Evolutionary conservation across 805 yeast genomes (phyloP).

Genomic region (fission yeast (Schizosaccharomyces pombe)): DNA sequence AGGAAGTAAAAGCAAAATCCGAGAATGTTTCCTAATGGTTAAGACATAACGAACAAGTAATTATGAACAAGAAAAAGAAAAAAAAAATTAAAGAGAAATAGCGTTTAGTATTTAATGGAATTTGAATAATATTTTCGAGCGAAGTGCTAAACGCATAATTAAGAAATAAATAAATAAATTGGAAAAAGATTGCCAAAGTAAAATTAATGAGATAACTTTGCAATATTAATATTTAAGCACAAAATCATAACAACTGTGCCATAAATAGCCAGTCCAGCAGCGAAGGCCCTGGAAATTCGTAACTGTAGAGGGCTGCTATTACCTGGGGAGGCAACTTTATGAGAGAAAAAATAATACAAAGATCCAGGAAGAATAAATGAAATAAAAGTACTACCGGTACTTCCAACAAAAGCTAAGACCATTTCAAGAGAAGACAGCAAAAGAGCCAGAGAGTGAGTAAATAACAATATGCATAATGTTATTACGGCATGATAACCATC

Average conservation of each 20-base stretch:
- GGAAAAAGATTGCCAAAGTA: not conserved
- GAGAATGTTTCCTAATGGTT: too few relatives aligned
- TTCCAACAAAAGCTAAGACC: constrained; percentile 70
- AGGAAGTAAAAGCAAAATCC: too few relatives aligned
- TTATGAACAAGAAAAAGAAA: too few relatives aligned
- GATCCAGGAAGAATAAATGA: constrained; percentile 79
- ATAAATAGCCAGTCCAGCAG: constrained; percentile 37
- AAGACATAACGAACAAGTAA: too few relatives aligned
- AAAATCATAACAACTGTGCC: constrained; percentile 48
- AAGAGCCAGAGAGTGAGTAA: constrained; percentile 42
- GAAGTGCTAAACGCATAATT: too few relatives aligned
- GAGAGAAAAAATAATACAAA: constrained; percentile 17
- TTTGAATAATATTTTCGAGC: too few relatives aligned
- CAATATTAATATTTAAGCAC: constrained; percentile 25
- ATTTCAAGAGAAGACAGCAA: constrained; percentile 51
- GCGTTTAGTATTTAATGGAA: too few relatives aligned
- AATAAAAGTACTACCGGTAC: constrained; percentile 80
- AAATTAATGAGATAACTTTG: not conserved
- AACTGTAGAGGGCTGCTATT: not conserved
- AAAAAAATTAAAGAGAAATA: too few relatives aligned
- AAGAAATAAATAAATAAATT: not conserved
- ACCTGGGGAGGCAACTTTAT: not conserved
- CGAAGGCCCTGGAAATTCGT: constrained; percentile 22
- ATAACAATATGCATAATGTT: constrained; percentile 23
- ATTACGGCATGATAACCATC: constrained; percentile 12